Base-by-base conservation (phyloP, 2,329 filamentous ascomycete species). In the Gliomastix tumulicola region DNA sequence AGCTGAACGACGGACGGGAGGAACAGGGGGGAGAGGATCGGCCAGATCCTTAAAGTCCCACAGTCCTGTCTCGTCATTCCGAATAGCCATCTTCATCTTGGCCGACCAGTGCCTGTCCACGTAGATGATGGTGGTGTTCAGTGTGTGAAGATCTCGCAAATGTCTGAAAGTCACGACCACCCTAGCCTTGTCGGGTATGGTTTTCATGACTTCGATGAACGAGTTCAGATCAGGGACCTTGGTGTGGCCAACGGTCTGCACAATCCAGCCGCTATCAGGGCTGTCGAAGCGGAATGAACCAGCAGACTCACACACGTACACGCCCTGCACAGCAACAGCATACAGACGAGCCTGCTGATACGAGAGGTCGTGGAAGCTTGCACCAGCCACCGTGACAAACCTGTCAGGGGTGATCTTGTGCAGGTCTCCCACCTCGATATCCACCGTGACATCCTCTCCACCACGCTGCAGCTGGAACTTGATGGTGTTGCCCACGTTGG, bases 281-380 rank as follows among this genome's bases (percentile, higher is more conserved):
- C 82, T 89, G 45, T 97, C 92, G 45, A 98, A 87, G 35, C 89
- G 82, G 71, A 97, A 98, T 1, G 92, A 95, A 4, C 92, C 92
- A 3, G 87, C 84, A 6, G 90, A 87, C 61, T 98, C 92, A 54
- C 89, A 97, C 41, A 97, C 84, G 55, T 87, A 98, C 15, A 98
- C 88, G 22, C 92, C 92, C 57, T 88, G 83, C 49, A 88, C 84
- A 9, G 89, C 82, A 40, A 98, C 89, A 22, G 89, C 90, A 57
- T 96, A 97, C 5, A 96, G 74, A 9, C 92, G 82, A n/a, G 92
- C 88, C 62, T 97, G 89, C 56, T 98, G 92, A 59, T 98, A 98
- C 1, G 94, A 98, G 15, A 98, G 69, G 55, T 94, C 79, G 64
- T 98, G 94, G 68, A 98, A 97, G 41, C 88, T 90, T 18, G 82